phyloP scores from a whole-genome alignment of 2,329 filamentous ascomycete species.

The Bertia moriformis region DNA sequence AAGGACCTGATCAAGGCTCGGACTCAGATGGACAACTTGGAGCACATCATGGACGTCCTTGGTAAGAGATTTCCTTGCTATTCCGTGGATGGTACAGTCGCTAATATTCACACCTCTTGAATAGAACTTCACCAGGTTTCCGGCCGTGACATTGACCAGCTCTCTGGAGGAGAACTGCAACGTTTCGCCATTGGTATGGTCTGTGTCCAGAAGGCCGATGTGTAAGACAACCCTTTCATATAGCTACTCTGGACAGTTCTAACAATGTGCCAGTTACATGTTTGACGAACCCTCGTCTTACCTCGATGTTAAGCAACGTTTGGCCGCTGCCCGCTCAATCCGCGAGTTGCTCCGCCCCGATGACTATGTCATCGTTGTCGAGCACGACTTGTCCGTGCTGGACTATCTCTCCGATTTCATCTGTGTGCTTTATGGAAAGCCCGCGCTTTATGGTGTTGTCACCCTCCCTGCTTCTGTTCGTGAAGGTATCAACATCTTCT shows the following conservation, averaged over 20 bases:
- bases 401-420: slow-evolving; percentile 99
- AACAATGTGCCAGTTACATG: slow-evolving; percentile 51
- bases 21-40: slow-evolving; percentile 61
- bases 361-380: slow-evolving; percentile 95
- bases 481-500: slow-evolving; percentile 98
- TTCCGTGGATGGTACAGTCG: slow-evolving; percentile 2
- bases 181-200: slow-evolving; percentile 94
- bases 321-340: slow-evolving; percentile 82
- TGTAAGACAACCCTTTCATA: slow-evolving; percentile 17
- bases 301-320: slow-evolving; percentile 96
- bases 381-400: slow-evolving; percentile 96
- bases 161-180: slow-evolving; percentile 96
- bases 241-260: not conserved
- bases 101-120: slow-evolving; percentile 4
- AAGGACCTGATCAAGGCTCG: slow-evolving; percentile 64
- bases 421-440: slow-evolving; percentile 89
- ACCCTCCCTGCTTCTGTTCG: slow-evolving; percentile 89
- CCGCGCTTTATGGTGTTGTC: slow-evolving; percentile 93
- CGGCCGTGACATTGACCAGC: slow-evolving; percentile 75
- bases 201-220: slow-evolving; percentile 88
- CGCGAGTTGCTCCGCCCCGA: slow-evolving; percentile 76
- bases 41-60: slow-evolving; percentile 70
- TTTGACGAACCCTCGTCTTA: slow-evolving; percentile 99
- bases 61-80: slow-evolving; percentile 21
- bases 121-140: slow-evolving; percentile 73